Base-by-base conservation (phyloP, 2,329 filamentous ascomycete genomes). In the Aspergillus phoenicis region DNA sequence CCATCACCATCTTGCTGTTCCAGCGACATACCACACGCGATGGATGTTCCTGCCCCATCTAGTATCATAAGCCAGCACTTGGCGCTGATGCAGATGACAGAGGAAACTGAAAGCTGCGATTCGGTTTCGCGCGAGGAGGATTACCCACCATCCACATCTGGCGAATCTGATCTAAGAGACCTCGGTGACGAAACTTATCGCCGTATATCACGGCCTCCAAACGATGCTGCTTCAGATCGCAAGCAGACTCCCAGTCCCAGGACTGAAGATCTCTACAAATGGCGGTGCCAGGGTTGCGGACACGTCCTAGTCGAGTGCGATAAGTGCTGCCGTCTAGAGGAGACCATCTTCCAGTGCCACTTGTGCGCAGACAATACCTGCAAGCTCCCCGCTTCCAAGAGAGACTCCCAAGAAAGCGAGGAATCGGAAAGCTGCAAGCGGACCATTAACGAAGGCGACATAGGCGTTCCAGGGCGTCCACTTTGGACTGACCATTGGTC, bases 271-370 rank as follows among this genome's bases (percentile, higher is more conserved):
- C 7, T 11, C 11, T 36, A 8, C n/a, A 3, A 49, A 6, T 39
- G 13, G 30, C 30, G 47, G 24, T 62, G 60, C 33, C 36, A 22
- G n/a, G 47, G 5, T 7, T 62, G 60, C 17, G 47, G 39, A 10
- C 60, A 62, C 41, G 8, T 28, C 13, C 8, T 60, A 15, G 47
- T 41, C 38, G 33, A 52, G 30, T 62, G 60, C 53, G 30, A 53
- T n/a, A 43, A 10, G 26, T 62, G 60, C 8, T 38, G 36, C 4
- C 36, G 38, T 7, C 10, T 43, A 24, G 33, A 53, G 17, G 26
- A n/a, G 5, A 24, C 30, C 4, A 11, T n/a, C 33, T 26, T 28
- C 24, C 30, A 22, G 36, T 62, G 60, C 17, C 60, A 62, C 36
- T 10, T 57, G 28, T 62, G 60, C 39, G 24, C 52, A 17, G 26